Evolutionary conservation across 345 rosid species (phyloP).

Genomic region (Gynandropsis gynandra): DNA sequence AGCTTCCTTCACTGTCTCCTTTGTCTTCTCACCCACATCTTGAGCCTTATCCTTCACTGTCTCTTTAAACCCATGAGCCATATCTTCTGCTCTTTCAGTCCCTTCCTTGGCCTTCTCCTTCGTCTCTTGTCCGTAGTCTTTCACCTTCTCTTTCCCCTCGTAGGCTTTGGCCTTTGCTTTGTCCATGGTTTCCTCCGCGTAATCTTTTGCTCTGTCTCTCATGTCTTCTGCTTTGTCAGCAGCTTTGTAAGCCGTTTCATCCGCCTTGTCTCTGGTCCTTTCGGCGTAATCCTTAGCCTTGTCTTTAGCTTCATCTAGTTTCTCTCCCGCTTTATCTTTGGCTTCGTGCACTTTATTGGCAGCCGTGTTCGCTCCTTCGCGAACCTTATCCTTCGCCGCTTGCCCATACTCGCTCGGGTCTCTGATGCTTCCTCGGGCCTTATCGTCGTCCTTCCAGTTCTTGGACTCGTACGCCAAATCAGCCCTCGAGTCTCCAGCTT

Average conservation of each 20-base stretch:
- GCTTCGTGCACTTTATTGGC: constrained; percentile 23
- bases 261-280: constrained; percentile 19
- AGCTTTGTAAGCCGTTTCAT: constrained; percentile 18
- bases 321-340: constrained; percentile 15
- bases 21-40: not conserved
- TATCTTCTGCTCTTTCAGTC: not conserved
- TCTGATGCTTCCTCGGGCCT: constrained; percentile 1
- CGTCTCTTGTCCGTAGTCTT: constrained; percentile 12
- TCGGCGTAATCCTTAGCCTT: constrained; percentile 22
- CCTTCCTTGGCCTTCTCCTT: not conserved
- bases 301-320: constrained; percentile 14
- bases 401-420: constrained; percentile 21
- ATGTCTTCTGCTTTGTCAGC: constrained; percentile 23
- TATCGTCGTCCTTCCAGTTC: constrained; percentile 21
- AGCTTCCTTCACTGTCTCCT: constrained; percentile 29
- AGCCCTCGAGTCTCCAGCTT: constrained; percentile 10
- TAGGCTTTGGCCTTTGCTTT: constrained; percentile 15
- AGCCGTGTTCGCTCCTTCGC: constrained; percentile 23
- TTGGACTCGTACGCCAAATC: constrained; percentile 21
- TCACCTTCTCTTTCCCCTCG: constrained; percentile 23
- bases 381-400: constrained; percentile 19
- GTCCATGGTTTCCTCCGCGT: constrained; percentile 23
- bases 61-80: too few species aligned
- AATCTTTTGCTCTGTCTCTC: constrained; percentile 20
- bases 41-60: not conserved